Evolutionary conservation across 768 basidiomycete genomes (phyloP).

Genomic region (Rhodotorula diobovata): DNA sequence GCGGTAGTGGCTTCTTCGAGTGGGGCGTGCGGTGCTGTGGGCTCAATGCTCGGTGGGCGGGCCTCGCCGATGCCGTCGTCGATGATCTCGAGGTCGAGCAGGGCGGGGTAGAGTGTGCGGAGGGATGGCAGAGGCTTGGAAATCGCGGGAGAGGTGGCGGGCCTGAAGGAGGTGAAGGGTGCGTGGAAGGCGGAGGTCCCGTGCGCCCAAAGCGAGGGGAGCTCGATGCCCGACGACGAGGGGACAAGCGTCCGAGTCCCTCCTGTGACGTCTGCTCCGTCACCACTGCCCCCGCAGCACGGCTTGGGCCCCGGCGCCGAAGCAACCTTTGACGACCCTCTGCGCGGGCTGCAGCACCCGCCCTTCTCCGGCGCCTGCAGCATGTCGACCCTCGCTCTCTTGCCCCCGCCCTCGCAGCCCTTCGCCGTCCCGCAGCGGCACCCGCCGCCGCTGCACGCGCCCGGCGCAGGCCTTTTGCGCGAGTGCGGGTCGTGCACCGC

Average conservation of each 20-base stretch:
- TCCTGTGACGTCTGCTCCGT: not conserved
- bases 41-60: not conserved
- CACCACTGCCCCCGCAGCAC: not conserved
- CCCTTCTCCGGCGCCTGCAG: not conserved
- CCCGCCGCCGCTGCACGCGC: constrained; percentile 1
- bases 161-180: not conserved
- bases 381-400: not conserved
- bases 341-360: too few species aligned
- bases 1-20: too few species aligned
- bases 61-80: too few species aligned
- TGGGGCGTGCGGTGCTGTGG: not conserved
- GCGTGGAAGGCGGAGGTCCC: not conserved
- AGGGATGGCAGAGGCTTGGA: not conserved
- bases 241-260: not conserved
- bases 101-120: constrained; percentile 4
- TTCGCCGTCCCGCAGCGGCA: not conserved
- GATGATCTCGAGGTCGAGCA: not conserved
- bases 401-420: not conserved
- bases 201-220: constrained; percentile 5
- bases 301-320: not conserved
- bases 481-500: constrained; percentile 32
- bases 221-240: not conserved
- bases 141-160: not conserved
- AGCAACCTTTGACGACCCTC: not conserved
- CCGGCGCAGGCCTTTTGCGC: not conserved